phyloP scores from a whole-genome alignment of 768 basidiomycete species.

The Mrakia hoshinonis region DNA sequence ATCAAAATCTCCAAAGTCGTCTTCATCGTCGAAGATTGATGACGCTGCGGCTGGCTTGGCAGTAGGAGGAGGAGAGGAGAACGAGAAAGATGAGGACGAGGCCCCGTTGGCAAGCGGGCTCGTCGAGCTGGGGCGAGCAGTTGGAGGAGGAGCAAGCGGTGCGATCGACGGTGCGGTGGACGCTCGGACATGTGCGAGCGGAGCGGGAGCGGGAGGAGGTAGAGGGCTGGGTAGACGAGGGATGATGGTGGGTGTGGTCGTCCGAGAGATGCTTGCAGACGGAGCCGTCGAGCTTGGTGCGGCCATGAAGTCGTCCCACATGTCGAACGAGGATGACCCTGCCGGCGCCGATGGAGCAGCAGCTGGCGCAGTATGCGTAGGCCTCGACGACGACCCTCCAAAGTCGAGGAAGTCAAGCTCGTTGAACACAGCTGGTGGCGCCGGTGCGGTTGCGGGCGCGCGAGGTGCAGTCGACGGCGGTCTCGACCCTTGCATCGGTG shows the following conservation, averaged over 20 bases:
- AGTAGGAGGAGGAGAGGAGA: background rate
- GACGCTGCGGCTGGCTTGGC: background rate
- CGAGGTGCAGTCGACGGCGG: background rate
- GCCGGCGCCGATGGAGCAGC: background rate
- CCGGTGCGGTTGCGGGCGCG: background rate
- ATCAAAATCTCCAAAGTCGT: constrained; percentile 24
- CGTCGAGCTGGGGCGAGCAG: background rate
- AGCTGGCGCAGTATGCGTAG: background rate
- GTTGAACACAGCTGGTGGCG: background rate
- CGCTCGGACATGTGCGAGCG: background rate
- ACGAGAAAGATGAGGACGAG: background rate
- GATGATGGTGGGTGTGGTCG: background rate
- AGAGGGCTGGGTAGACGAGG: background rate
- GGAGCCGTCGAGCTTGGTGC: background rate
- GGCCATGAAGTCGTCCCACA: constrained; percentile 23
- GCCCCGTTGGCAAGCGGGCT: background rate
- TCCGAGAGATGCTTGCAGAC: background rate
- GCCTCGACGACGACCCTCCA: background rate
- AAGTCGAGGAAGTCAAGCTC: constrained; percentile 16
- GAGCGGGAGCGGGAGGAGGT: background rate
- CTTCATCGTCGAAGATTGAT: background rate
- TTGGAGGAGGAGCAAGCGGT: background rate
- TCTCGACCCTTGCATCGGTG: background rate
- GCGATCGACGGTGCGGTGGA: background rate
- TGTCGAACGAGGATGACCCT: background rate